phyloP scores from a whole-genome alignment of 768 basidiomycete species.

The Nidula microcarpa region DNA sequence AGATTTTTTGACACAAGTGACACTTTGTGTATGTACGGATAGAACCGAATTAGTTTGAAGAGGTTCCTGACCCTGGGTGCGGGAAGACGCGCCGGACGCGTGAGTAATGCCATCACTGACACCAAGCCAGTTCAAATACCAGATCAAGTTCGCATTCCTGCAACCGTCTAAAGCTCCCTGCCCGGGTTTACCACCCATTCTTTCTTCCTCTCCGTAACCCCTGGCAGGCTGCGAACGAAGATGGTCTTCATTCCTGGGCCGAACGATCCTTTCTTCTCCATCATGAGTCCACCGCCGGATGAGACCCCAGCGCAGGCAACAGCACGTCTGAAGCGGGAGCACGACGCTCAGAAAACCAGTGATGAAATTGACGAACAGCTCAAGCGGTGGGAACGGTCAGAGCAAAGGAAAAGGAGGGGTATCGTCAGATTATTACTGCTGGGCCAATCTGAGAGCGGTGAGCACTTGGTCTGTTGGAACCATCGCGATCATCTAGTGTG shows the following conservation, averaged over 20 bases:
- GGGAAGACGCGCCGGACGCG: no score
- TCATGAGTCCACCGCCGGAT: slow-evolving; percentile 46
- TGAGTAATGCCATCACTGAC: neutral
- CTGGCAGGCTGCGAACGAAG: slow-evolving; percentile 4
- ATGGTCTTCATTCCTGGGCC: slow-evolving; percentile 33
- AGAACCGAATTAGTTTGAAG: no score
- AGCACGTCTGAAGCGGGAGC: slow-evolving; percentile 41
- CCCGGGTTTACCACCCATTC: slow-evolving; percentile 7
- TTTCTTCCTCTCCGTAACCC: slow-evolving; percentile 5
- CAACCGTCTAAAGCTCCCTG: neutral
- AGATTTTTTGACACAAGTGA: no score
- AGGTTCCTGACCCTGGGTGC: no score
- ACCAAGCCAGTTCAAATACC: neutral
- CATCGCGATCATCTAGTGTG: neutral
- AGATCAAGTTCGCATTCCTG: neutral
- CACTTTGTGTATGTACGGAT: no score
- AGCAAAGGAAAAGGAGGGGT: slow-evolving; percentile 39
- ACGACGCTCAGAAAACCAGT: slow-evolving; percentile 42
- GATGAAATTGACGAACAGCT: slow-evolving; percentile 63
- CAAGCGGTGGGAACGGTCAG: slow-evolving; percentile 36
- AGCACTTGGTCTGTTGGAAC: slow-evolving; percentile 16
- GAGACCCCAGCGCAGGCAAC: slow-evolving; percentile 50
- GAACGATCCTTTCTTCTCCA: slow-evolving; percentile 39
- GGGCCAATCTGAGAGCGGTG: slow-evolving; percentile 68
- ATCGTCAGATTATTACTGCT: slow-evolving; percentile 56